Percentiles rank a stretch among this genome's conserved stretches.
Evolutionary conservation across 106 monocot genomes (phyloP).

Genomic region (Allium sativum): DNA sequence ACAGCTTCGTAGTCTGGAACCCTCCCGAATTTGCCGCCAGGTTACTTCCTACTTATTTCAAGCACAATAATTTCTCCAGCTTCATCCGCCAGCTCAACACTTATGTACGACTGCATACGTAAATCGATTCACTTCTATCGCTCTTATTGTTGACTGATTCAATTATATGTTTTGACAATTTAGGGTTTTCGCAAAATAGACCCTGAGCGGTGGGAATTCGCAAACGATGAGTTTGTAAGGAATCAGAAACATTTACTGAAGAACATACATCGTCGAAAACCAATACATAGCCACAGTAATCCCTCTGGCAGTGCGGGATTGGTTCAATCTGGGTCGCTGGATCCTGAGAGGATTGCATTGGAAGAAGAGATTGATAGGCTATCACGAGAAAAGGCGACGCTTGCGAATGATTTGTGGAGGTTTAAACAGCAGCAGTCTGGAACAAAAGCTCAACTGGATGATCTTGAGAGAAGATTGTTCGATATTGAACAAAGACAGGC

Average conservation of each 20-base stretch:
- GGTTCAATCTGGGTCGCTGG: not conserved
- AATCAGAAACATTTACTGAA: constrained; percentile 72
- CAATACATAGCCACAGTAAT: constrained; percentile 88
- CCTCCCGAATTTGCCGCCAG: constrained; percentile 72
- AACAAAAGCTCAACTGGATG: constrained; percentile 42
- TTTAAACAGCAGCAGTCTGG: constrained; percentile 52
- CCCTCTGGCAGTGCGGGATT: constrained; percentile 18
- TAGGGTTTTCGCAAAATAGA: constrained; percentile 93
- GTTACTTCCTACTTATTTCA: constrained; percentile 88
- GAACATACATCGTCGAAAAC: constrained; percentile 88
- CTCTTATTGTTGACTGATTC: not conserved
- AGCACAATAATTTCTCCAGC: constrained; percentile 98
- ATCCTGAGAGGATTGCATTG: constrained; percentile 46
- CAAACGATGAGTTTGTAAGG: constrained; percentile 66
- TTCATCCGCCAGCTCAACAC: constrained; percentile 99
- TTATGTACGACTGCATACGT: constrained; percentile 32
- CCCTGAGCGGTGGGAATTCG: constrained; percentile 88
- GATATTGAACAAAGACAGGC: constrained; percentile 84
- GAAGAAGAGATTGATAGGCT: constrained; percentile 82
- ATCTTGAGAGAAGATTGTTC: constrained; percentile 39
- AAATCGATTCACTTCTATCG: no score
- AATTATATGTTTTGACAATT: not conserved
- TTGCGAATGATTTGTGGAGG: constrained; percentile 36
- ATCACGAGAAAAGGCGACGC: constrained; percentile 31
- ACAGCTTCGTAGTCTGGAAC: constrained; percentile 92